These are phyloP conservation scores for Mycena alexandri DNA, from an alignment of 768 basidiomycete species.

Conservation along the genomic window DNA sequence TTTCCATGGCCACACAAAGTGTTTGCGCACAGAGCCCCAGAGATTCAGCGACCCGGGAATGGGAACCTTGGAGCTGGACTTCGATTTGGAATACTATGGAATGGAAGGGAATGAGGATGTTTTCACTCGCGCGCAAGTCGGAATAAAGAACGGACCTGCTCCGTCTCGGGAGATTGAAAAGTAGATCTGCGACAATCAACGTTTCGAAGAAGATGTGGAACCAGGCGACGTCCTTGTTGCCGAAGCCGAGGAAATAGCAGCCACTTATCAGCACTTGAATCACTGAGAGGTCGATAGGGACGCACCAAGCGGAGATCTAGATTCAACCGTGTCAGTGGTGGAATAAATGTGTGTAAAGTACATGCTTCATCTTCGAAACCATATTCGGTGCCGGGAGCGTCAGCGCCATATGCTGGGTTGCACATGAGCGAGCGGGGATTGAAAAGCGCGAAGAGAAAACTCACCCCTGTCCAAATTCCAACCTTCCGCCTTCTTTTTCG, in stretches of 20 bases:
- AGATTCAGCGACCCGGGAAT: conserved; percentile 51
- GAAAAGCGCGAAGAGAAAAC: conserved; percentile 34
- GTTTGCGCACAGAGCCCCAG: conserved; percentile 50
- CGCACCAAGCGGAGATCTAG: conserved; percentile 66
- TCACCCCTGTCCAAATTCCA: conserved; percentile 75
- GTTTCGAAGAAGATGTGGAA: conserved; percentile 79
- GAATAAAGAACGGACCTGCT: conserved; percentile 64
- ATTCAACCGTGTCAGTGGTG: conserved; percentile 8
- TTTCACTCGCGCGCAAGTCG: conserved; percentile 1
- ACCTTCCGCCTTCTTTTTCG: conserved; percentile 58
- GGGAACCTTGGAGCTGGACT: conserved; percentile 40
- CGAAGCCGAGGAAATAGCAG: conserved; percentile 78
- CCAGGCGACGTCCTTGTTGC: conserved; percentile 88
- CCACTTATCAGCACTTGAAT: no score
- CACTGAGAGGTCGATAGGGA: neutral
- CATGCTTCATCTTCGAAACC: conserved; percentile 81
- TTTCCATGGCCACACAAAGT: conserved; percentile 49
- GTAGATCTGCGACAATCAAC: conserved; percentile 83
- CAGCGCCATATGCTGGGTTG: conserved; percentile 68
- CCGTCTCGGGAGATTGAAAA: conserved; percentile 83
- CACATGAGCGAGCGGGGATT: conserved; percentile 5
- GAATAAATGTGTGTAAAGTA: neutral
- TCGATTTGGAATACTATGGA: conserved; percentile 56
- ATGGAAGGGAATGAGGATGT: neutral
- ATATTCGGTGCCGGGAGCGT: conserved; percentile 72